Base-by-base conservation (phyloP, 345 rosid genomes). In the Bruguiera gymnorhiza region DNA sequence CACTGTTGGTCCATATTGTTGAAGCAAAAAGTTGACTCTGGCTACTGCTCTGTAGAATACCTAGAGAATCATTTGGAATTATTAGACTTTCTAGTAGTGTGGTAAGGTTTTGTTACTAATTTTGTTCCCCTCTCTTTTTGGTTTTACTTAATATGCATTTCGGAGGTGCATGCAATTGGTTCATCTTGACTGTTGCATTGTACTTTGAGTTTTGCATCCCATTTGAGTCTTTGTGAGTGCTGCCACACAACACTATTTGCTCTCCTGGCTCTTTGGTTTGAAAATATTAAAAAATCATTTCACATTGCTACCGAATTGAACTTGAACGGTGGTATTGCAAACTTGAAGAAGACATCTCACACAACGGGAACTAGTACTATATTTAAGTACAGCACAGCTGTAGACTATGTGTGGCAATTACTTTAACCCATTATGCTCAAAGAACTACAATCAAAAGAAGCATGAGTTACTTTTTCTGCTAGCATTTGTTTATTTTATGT, bases 1-100 rank as follows among this genome's bases (percentile, higher is more conserved):
- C 91, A 85, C 76, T 89, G 96, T 70, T 91, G 97, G 97, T 84
- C 96, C 79, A 84, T 86, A 78, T 78, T 94, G 83, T 82, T 94
- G 83, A 94, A 86, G 83, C 95, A 89, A 75, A 82, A 87, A 73
- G 87, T 85, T 56, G 97, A 86, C 64, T 85, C 95, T 58, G 71
- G 65, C 15, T 80, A 79, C 82, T 87, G 90, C 80, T 88, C 81
- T 76, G 83, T 91, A 58, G 87, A 94, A 59, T 94, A 89, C 83
- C 73, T 91, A 55, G 97, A 91, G 86, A 87, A 85, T 37, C 93
- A 91, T 81, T 79, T 86, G 55, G 97, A 89, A 78, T 79, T 94
- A 70, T 88, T 94, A 6, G 97, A 94, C 81, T 89, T 85, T 81
- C 88, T 94, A 66, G 95, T 89, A 18, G 89, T 81, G 55, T 82